Evolutionary conservation across 495 filamentous ascomycete genomes (phyloP), one percentile per base, ranked within the genome.

Genomic region (Neurospora discreta): DNA sequence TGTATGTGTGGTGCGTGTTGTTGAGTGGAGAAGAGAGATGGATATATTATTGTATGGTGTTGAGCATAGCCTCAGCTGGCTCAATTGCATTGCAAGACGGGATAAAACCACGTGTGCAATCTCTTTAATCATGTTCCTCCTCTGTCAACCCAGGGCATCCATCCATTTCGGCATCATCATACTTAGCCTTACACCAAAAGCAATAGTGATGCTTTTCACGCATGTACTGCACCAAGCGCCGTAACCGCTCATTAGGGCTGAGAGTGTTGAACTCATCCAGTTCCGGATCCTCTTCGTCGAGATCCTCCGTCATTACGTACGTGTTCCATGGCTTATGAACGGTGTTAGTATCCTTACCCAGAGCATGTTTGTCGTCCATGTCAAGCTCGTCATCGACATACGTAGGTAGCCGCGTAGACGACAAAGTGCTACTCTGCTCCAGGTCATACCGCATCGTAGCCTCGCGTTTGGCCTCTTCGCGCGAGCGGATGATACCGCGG

Each of bases 121-220:
- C 52, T 65, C 26, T 60, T 70, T 79, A 97, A 78, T 94, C 95
- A 77, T 98, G 95, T 77, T 97, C 93, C 77, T 98, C 95, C 82
- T 98, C 96, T 5, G 90, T 93, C 16, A 90, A 70, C 0, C 96
- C 96, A 1, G 95, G 94, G 85, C 95, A 99, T 0, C 92, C 94
- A 5, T 95, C 92, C 89, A 98, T 90, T 73, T 84, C 82, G 18
- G 78, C 85, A 68, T 90, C 89, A 1, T 82, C 79, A 77, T 98
- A 98, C 58, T 84, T 81, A 79, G 85, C 91, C 79, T 97, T 97
- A 79, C 95, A 99, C 93, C 94, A 99, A 79, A 97, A 97, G 83
- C 95, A 99, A 78, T 99, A 99, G 46, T 85, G 80, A 75, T 92
- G 85, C 75, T 85, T 87, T 39, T 89, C 83, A 30, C 95, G 86